Evolutionary conservation across 2,329 filamentous ascomycete species (phyloP), one percentile per base, ranked within the genome.

Genomic region (Myriosclerotinia duriaeana): DNA sequence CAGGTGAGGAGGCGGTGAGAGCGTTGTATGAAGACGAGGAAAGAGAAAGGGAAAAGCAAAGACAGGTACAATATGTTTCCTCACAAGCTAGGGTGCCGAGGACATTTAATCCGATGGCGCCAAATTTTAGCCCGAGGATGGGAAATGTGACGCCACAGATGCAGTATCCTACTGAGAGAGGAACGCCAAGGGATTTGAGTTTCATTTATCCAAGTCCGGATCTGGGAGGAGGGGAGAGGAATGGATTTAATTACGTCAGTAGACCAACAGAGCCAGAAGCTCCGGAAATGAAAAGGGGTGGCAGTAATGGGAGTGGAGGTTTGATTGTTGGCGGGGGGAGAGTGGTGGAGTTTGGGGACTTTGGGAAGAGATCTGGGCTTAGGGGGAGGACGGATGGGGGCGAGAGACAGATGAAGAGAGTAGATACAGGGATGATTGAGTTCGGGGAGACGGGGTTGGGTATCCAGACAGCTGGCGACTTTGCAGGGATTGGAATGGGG

Each of bases 271-370:
- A 48, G 22, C 26, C 50, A 4, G 61, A 44, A 36, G 64, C 52
- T 34, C 64, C 53, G 5, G 56, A 54, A 15, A 68, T 69, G 70
- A 55, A 58, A 15, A 66, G 70, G 54, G 68, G 52, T 14, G 66
- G 68, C 0, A 67, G 52, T 66, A 67, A 53, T 30, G 68, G 66
- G 0, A 68, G 66, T 62, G 72, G 68, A 3, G 71, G 71, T 0
- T 48, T 72, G 14, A 66, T 40, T 14, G 54, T 72, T 17, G 68
- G 66, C 5, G 52, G 66, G 15, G 65, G 69, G 1, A 62, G 64
- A 36, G 42, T 74, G 11, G 70, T 74, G 62, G 69, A 68, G 15
- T 75, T 75, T 68, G 73, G 73, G 2, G 71, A 72, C 61, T 70
- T 69, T n/a, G 44, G 60, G 53, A 14, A 11, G n/a, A 38, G 34